Evolutionary conservation across 352 stramenopile species (phyloP).

Genomic region (Phytopythium ostracodes): DNA sequence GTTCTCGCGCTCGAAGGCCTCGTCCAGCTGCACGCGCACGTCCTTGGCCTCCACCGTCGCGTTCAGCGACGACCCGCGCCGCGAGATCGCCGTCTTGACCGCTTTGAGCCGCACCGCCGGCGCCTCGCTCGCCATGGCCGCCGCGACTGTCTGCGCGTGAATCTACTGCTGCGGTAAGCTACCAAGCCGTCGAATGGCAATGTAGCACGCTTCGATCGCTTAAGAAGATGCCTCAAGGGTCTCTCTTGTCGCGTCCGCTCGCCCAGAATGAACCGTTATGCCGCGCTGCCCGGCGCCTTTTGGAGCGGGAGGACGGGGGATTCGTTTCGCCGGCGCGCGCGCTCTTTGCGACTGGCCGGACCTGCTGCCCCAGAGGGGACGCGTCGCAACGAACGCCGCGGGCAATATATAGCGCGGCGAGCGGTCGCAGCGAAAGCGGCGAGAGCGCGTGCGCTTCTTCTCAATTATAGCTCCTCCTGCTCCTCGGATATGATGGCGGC

Average conservation of each 20-base stretch:
- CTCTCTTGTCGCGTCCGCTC: not conserved
- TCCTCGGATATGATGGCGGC: too few species aligned
- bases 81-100: conserved; percentile 61
- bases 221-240: not conserved
- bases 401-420: not conserved
- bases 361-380: too few species aligned
- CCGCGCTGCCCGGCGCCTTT: not conserved
- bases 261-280: not conserved
- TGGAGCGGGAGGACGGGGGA: too few species aligned
- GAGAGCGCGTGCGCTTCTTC: not conserved
- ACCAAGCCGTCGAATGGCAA: not conserved
- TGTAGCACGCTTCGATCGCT: not conserved
- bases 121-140: conserved; percentile 16
- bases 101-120: conserved; percentile 35
- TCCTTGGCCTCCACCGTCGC: conserved; percentile 56
- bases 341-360: too few species aligned
- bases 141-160: not conserved
- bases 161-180: too few species aligned
- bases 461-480: conserved; percentile 2
- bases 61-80: conserved; percentile 63
- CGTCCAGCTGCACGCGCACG: conserved; percentile 56
- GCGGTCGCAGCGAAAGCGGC: not conserved
- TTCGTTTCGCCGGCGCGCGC: too few species aligned
- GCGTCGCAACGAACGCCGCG: not conserved
- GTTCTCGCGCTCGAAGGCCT: conserved; percentile 56